phyloP scores from a whole-genome alignment of 1,284 basidiomycete genomes.

The Cryptococcus sp. region DNA sequence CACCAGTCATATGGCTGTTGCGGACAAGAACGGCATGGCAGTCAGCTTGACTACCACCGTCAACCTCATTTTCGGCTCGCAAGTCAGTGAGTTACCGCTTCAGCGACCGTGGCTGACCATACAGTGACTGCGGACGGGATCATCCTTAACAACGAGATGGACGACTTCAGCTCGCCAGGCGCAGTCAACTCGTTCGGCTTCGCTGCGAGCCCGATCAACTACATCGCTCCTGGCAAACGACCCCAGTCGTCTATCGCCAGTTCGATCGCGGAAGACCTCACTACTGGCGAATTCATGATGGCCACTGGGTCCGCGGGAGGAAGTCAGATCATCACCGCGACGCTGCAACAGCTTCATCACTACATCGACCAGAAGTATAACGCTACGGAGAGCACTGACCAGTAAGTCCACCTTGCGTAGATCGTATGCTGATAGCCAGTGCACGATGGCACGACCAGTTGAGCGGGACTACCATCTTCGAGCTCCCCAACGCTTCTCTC shows the following conservation, averaged over 20 bases:
- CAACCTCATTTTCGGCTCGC: conserved; percentile 51
- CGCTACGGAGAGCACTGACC: conserved; percentile 31
- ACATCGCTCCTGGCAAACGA: conserved; percentile 49
- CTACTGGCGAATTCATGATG: conserved; percentile 47
- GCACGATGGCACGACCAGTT: conserved; percentile 56
- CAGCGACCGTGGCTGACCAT: conserved; percentile 12
- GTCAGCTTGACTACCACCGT: conserved; percentile 55
- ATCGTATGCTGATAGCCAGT: conserved; percentile 9
- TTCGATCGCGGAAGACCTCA: conserved; percentile 47
- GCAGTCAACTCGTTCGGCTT: conserved; percentile 52
- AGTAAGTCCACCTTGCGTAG: conserved; percentile 18
- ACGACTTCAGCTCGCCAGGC: conserved; percentile 51
- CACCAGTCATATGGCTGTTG: conserved; percentile 52
- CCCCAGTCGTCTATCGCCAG: conserved; percentile 52
- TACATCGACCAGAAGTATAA: conserved; percentile 38
- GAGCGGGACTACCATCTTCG: conserved; percentile 43
- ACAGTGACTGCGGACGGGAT: conserved; percentile 37
- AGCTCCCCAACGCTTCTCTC: conserved; percentile 29
- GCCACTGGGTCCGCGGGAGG: conserved; percentile 53
- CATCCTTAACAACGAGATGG: conserved; percentile 50
- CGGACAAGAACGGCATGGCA: conserved; percentile 50
- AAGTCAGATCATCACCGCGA: conserved; percentile 54
- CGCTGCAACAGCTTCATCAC: conserved; percentile 47
- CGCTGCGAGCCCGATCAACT: conserved; percentile 50
- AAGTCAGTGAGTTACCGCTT: conserved; percentile 23